Conservation (phyloP, 2,329 filamentous ascomycete species). For the Calonectria crousiana region DNA sequence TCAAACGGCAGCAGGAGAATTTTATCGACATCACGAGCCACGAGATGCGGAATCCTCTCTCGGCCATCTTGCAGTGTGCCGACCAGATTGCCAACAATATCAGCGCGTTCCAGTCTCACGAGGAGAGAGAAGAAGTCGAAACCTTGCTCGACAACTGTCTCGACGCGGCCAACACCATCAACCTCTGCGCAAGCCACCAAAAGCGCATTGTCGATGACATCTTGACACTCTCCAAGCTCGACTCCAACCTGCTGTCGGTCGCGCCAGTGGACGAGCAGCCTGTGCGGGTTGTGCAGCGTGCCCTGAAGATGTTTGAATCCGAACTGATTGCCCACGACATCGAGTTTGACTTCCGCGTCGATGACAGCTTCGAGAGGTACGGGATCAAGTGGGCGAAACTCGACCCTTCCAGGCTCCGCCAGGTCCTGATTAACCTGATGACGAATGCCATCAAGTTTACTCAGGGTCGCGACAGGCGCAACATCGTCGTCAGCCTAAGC, state of each 20-base stretch:
- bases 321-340: constrained; percentile 81
- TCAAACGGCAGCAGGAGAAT: constrained; percentile 79
- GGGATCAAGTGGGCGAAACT: constrained; percentile 79
- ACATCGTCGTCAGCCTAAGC: constrained; percentile 74
- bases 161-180: constrained; percentile 85
- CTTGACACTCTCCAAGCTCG: constrained; percentile 75
- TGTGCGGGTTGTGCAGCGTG: constrained; percentile 74
- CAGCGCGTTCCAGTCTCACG: constrained; percentile 53
- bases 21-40: constrained; percentile 82
- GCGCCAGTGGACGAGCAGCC: constrained; percentile 79
- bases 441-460: constrained; percentile 76
- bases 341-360: constrained; percentile 75
- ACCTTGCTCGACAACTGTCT: constrained; percentile 67
- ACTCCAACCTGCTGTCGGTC: constrained; percentile 77
- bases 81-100: constrained; percentile 75
- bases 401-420: constrained; percentile 80
- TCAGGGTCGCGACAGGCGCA: constrained; percentile 68
- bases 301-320: constrained; percentile 83
- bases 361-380: constrained; percentile 74
- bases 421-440: constrained; percentile 82
- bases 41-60: constrained; percentile 82
- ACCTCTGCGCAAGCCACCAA: constrained; percentile 83
- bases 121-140: constrained; percentile 58
- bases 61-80: constrained; percentile 80
- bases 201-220: constrained; percentile 79